These are phyloP conservation scores for Marasmius oreades DNA, from an alignment of 1,284 basidiomycete genomes.

Conservation along the genomic window DNA sequence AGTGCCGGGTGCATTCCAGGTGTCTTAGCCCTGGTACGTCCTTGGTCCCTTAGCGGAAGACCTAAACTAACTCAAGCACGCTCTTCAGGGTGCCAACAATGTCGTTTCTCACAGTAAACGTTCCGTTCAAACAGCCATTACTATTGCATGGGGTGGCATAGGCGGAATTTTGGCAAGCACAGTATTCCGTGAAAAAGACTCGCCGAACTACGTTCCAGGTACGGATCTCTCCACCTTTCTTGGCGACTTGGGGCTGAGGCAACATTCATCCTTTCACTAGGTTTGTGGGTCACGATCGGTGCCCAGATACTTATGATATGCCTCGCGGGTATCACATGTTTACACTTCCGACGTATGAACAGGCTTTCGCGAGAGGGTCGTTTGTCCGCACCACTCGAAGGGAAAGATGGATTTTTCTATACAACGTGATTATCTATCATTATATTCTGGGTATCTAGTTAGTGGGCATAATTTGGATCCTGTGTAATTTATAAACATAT, in stretches of 20 bases:
- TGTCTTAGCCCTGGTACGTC: constrained; percentile 37
- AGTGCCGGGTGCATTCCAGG: constrained; percentile 37
- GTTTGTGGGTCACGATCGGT: constrained; percentile 35
- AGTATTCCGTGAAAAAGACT: constrained; percentile 15
- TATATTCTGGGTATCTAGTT: not conserved
- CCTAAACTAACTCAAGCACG: constrained; percentile 3
- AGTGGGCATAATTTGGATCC: not conserved
- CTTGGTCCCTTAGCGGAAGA: not conserved
- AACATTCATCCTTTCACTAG: constrained; percentile 16
- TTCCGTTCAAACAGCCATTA: constrained; percentile 38
- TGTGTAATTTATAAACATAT: not conserved
- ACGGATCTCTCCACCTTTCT: not conserved
- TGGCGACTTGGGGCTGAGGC: not conserved
- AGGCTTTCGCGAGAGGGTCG: constrained; percentile 31
- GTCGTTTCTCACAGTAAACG: constrained; percentile 27
- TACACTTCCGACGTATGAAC: constrained; percentile 34
- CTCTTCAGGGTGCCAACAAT: constrained; percentile 38
- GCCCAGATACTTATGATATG: constrained; percentile 35
- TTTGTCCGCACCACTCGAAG: constrained; percentile 32
- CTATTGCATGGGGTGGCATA: constrained; percentile 37
- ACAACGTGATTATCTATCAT: constrained; percentile 28
- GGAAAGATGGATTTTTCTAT: constrained; percentile 38
- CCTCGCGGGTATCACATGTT: constrained; percentile 28
- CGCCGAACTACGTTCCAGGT: constrained; percentile 14
- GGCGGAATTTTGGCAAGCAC: constrained; percentile 25